Evolutionary conservation across 2,329 filamentous ascomycete species (phyloP), one percentile per base, ranked within the genome.

Genomic region (Byssoonygena ceratinophila): DNA sequence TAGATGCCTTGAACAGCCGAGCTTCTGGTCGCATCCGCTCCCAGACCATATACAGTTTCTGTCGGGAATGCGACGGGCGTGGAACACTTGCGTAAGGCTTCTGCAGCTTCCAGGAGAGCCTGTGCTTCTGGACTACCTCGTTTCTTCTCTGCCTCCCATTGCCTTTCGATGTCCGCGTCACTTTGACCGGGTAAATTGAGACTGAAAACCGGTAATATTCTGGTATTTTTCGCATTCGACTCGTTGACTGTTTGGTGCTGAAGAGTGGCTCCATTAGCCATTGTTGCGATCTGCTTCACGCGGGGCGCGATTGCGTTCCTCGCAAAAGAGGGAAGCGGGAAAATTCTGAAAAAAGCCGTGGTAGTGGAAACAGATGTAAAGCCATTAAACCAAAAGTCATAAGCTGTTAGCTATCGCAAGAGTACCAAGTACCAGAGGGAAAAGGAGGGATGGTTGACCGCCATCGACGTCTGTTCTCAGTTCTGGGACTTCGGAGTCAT

Each of bases 31-130:
- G 92, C 92, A 71, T 97, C 92, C 12, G 92, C 92, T n/a, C 89
- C 92, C 6, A 98, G 77, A 0, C 92, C 92, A 66, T 98, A 98
- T 0, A 98, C 92, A 0, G 92, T 98, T 71, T 98, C 92, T 0
- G 92, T 98, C 0, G 92, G 92, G 65, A 98, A 98, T 1, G 87
- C 92, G 45, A 98, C 88, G 3, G 92, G 92, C 2, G 78, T 77
- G 64, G 87, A 77, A 48, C 77, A 82, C 16, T 75, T 74, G 48
- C 74, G 78, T 32, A 95, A 73, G 58, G 82, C 76, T 11, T 75
- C 65, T 1, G 86, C 87, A 1, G 87, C 87, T 52, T 81, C 72
- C 54, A 73, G 70, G 34, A 94, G 74, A 53, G 74, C 70, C 32
- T 72, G 67, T 2, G 72, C 70, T 59, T 79, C 77, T 1, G 65